A percentile compares a stretch with the other conserved stretches of the same genome.
These are phyloP conservation scores for Syncephalis fuscata DNA, from an alignment of 371 early-diverging fungal genomes.

Conservation along the genomic window DNA sequence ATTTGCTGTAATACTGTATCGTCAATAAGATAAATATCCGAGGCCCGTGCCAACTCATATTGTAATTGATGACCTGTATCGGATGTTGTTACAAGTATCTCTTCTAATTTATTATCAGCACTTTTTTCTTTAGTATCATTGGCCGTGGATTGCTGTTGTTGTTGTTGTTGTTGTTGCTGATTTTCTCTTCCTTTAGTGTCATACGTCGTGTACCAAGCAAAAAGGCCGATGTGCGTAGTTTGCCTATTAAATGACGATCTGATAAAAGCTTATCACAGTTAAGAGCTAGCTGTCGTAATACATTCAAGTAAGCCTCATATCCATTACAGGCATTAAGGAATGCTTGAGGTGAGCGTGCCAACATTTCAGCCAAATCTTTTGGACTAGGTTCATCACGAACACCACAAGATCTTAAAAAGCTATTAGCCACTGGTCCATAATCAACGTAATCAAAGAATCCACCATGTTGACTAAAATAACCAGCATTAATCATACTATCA, in stretches of 20 bases:
- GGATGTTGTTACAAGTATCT: too few species aligned
- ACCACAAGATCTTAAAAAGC: constrained; percentile 70
- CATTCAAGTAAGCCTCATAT: constrained; percentile 48
- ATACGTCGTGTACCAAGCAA: constrained; percentile 24
- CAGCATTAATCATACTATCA: not conserved
- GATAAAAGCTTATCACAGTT: constrained; percentile 30
- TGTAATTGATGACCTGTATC: constrained; percentile 7
- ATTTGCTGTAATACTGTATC: constrained; percentile 57
- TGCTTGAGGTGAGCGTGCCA: constrained; percentile 46
- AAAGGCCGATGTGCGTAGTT: constrained; percentile 39
- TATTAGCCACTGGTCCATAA: constrained; percentile 54
- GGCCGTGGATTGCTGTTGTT: too few species aligned
- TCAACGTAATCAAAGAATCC: constrained; percentile 49
- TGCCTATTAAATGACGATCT: constrained; percentile 22
- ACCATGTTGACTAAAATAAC: constrained; percentile 16
- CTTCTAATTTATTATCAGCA: constrained; percentile 13
- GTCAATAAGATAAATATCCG: constrained; percentile 63
- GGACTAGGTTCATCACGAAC: constrained; percentile 74
- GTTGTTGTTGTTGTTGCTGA: too few species aligned
- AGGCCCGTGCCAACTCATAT: constrained; percentile 46
- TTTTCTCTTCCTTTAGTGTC: constrained; percentile 3
- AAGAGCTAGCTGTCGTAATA: constrained; percentile 60
- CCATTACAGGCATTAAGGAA: constrained; percentile 45
- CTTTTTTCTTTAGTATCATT: constrained; percentile 3
- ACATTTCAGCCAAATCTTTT: constrained; percentile 46